Conservation (phyloP, 2,329 filamentous ascomycete genomes). For the Plectosphaerella cucumerina region DNA sequence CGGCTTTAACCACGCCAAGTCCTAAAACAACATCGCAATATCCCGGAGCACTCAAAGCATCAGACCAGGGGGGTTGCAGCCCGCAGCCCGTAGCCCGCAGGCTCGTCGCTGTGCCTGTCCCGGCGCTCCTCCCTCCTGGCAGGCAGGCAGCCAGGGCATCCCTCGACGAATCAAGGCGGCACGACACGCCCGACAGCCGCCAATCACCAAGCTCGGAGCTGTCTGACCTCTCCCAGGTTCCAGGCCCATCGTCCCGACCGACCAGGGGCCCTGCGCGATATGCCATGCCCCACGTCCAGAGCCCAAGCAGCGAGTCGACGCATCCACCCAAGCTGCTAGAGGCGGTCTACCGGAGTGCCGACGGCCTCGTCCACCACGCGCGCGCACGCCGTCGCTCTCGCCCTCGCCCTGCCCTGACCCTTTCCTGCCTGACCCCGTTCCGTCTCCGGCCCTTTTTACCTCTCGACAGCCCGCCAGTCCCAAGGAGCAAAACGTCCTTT, state of each 20-base stretch:
- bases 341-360: too few species aligned
- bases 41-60: background rate
- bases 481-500: constrained; percentile 3
- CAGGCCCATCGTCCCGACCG: background rate
- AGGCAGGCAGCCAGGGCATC: background rate
- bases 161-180: background rate
- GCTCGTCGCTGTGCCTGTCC: background rate
- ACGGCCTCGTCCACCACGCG: too few species aligned
- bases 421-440: too few species aligned
- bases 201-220: constrained; percentile 1
- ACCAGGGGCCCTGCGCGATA: too few species aligned
- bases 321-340: too few species aligned
- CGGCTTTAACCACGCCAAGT: background rate
- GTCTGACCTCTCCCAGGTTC: background rate
- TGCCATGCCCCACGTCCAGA: too few species aligned
- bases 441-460: too few species aligned
- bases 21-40: background rate
- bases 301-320: too few species aligned
- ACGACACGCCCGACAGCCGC: background rate
- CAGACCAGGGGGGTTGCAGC: background rate
- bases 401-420: too few species aligned
- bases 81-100: too few species aligned
- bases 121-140: background rate
- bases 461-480: too few species aligned
- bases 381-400: too few species aligned